phyloP scores from a whole-genome alignment of 257 asterid species.

The Solanum paucissectum region DNA sequence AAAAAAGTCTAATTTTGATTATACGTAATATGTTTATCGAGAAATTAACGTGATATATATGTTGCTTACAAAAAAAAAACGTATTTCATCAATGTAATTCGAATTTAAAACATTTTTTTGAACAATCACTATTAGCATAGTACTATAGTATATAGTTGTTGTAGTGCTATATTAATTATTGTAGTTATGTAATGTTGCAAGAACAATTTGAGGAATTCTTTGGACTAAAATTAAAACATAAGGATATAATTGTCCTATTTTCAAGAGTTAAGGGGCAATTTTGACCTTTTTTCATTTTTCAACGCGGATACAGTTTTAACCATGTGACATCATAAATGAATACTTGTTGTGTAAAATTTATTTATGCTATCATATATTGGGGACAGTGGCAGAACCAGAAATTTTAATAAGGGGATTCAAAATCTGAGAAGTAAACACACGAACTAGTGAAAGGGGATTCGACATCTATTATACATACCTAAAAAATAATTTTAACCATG shows the following conservation, averaged over 20 bases:
- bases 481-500: too few relatives aligned
- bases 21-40: neutral
- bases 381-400: too few relatives aligned
- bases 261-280: neutral
- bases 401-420: too few relatives aligned
- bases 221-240: neutral
- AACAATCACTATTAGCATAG: neutral
- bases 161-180: neutral
- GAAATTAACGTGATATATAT: accelerated
- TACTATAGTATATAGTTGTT: neutral
- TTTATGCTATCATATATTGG: neutral
- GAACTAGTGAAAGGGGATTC: too few relatives aligned
- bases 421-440: too few relatives aligned
- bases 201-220: neutral
- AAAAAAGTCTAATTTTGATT: neutral
- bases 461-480: too few relatives aligned
- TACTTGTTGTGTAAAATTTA: neutral
- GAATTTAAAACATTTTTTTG: neutral
- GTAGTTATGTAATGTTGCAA: neutral
- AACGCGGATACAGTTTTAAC: too few relatives aligned
- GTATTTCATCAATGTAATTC: neutral
- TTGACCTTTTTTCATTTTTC: neutral
- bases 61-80: too few relatives aligned
- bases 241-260: neutral
- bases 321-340: neutral